Percentiles rank a stretch among this genome's conserved stretches.
Evolutionary conservation across 257 asterid genomes (phyloP).

Genomic region (Solanum pinnatisectum): DNA sequence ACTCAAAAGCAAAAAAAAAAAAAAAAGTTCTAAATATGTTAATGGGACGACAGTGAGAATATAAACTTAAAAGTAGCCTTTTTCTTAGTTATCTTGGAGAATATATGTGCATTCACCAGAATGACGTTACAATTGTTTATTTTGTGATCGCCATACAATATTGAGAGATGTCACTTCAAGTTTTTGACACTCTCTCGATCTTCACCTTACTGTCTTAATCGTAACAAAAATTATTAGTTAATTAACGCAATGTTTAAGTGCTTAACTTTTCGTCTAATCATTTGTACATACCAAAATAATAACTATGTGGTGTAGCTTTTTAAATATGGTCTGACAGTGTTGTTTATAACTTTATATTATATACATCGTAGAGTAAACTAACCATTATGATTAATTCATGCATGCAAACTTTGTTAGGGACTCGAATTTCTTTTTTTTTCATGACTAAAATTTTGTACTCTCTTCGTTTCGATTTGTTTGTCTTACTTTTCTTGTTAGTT

Average conservation of each 20-base stretch:
- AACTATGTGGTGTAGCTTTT: not conserved
- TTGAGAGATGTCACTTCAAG: not conserved
- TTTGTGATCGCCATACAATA: not conserved
- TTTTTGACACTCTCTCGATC: not conserved
- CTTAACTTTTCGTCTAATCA: not conserved
- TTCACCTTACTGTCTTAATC: not conserved
- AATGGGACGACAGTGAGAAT: not conserved
- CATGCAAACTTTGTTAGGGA: not conserved
- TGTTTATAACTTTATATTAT: not conserved
- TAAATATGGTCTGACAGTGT: not conserved
- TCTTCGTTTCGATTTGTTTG: not conserved
- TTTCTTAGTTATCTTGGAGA: not conserved
- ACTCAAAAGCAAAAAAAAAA: not conserved
- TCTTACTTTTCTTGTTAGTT: not conserved
- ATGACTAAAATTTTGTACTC: not conserved
- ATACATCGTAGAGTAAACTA: not conserved
- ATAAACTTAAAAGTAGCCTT: not conserved
- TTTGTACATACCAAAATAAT: not conserved
- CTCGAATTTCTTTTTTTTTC: not conserved
- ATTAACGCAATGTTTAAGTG: not conserved
- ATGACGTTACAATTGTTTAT: conserved; percentile 2
- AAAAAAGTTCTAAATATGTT: not conserved
- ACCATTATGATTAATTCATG: not conserved
- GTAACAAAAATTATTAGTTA: not conserved
- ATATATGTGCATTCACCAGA: conserved; percentile 13